A percentile compares a stretch with the other conserved stretches of the same genome.
phyloP scores from a whole-genome alignment of 345 rosid genomes.

The Eutrema heterophyllum region DNA sequence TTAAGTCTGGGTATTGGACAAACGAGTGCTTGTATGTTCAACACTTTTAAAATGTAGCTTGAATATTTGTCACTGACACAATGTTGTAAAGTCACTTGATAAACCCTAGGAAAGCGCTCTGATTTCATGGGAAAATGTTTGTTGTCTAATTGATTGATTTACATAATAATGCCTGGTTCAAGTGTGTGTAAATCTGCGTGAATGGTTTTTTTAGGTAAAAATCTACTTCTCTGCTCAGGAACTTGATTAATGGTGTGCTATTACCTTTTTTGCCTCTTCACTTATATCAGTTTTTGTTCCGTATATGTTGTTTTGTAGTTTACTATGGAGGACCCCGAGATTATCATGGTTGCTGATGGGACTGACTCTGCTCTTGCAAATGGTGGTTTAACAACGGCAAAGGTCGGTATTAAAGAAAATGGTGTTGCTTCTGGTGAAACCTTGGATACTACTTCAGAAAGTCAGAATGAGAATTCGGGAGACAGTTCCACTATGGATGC shows the following conservation, averaged over 20 bases:
- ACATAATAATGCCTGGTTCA: background rate
- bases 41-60: background rate
- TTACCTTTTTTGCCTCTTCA: background rate
- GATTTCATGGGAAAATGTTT: background rate
- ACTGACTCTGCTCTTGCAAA: constrained; percentile 46
- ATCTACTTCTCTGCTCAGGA: background rate
- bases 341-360: constrained; percentile 34
- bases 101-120: background rate
- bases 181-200: background rate
- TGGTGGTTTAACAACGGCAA: constrained; percentile 39
- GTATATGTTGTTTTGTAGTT: constrained; percentile 26
- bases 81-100: background rate
- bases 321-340: constrained; percentile 70
- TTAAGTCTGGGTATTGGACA: background rate
- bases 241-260: background rate
- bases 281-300: background rate
- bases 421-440: constrained; percentile 25
- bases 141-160: constrained; percentile 3
- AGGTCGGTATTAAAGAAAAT: constrained; percentile 33
- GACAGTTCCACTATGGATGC: constrained; percentile 32
- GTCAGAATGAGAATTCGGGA: constrained; percentile 33
- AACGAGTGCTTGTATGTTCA: background rate
- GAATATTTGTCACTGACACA: constrained; percentile 13
- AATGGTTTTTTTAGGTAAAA: background rate
- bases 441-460: constrained; percentile 22